Base-by-base conservation (phyloP, 345 rosid genomes). In the Turritis glabra region DNA sequence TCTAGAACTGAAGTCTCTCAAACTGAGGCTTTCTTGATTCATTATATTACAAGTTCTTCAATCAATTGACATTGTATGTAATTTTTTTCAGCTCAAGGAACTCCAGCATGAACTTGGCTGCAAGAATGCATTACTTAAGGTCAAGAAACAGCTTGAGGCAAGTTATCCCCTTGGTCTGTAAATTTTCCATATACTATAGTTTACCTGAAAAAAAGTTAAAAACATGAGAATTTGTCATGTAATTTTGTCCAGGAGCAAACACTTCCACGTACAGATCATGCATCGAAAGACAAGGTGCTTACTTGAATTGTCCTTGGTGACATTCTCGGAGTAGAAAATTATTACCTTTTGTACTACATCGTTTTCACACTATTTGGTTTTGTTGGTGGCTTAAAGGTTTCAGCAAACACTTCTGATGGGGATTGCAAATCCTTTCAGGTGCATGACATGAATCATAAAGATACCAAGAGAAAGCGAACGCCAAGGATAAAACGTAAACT, bases 51-150 rank as follows among this genome's bases (percentile, higher is more conserved):
- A 19, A 32, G 33, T 64, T 80, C 73, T 63, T 23, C 17, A 62
- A 52, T 52, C 38, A 32, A 17, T 62, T 72, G 47, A 18, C 23
- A 26, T 41, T 17, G 54, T 77, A 18, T 77, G 60, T 41, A 57
- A 30, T 19, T 58, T 77, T 56, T 79, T 67, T 61, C 83, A 91
- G 95, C 82, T 89, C 46, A 84, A 77, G 82, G 76, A 65, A 58
- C 88, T 86, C 76, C 83, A 84, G 53, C 97, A 91, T 80, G 97
- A 91, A 72, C 83, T 91, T 67, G 89, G 87, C 43, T 89, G 91
- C 80, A 87, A 80, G 78, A 84, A 79, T 67, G 82, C 77, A 46
- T 64, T 86, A 80, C 83, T 81, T 52, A 48, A 67, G 13, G 83
- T 79, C 53, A 78, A 43, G 67, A 77, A 58, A 59, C 77, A 60